Percentiles rank a stretch among this genome's conserved stretches.
Conservation (phyloP, 2,329 filamentous ascomycete genomes). For the Diplocarpon rosae region DNA sequence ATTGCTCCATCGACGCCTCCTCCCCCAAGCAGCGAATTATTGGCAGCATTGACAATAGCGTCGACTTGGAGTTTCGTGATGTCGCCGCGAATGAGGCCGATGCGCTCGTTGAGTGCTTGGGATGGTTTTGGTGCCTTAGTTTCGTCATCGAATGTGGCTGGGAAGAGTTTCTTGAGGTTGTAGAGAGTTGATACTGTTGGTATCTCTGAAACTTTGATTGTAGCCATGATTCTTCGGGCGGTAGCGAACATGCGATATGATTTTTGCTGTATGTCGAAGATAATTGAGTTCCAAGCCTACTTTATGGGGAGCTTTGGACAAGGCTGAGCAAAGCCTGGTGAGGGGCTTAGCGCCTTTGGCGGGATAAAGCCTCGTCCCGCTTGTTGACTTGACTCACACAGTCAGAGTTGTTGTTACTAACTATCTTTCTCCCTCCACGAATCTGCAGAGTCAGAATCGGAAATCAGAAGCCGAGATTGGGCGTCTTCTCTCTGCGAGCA, state of each 20-base stretch:
- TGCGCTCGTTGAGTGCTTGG: slow-evolving; percentile 53
- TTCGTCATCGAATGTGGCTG: slow-evolving; percentile 16
- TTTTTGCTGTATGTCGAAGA: not conserved
- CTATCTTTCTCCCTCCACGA: not conserved
- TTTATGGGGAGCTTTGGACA: not conserved
- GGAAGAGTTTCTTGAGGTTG: slow-evolving; percentile 22
- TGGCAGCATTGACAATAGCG: slow-evolving; percentile 90
- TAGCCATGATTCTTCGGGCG: slow-evolving; percentile 22
- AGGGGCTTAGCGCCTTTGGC: not conserved
- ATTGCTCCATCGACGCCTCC: slow-evolving; percentile 89
- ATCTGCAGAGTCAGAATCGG: not conserved
- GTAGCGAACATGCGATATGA: slow-evolving; percentile 11
- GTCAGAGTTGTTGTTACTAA: not conserved
- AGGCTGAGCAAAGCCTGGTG: not conserved
- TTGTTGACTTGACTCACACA: slow-evolving; percentile 8
- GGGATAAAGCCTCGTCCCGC: not conserved
- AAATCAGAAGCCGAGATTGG: too few relatives aligned
- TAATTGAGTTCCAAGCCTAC: not conserved
- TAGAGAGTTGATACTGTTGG: slow-evolving; percentile 26
- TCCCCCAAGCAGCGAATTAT: slow-evolving; percentile 65
- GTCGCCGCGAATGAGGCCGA: slow-evolving; percentile 63
- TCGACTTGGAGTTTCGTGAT: slow-evolving; percentile 72
- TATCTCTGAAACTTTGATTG: slow-evolving; percentile 22
- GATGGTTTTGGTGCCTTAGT: slow-evolving; percentile 30
- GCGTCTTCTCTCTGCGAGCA: too few relatives aligned